phyloP scores from a whole-genome alignment of 495 filamentous ascomycete species.

The Penicillium diatomitis region DNA sequence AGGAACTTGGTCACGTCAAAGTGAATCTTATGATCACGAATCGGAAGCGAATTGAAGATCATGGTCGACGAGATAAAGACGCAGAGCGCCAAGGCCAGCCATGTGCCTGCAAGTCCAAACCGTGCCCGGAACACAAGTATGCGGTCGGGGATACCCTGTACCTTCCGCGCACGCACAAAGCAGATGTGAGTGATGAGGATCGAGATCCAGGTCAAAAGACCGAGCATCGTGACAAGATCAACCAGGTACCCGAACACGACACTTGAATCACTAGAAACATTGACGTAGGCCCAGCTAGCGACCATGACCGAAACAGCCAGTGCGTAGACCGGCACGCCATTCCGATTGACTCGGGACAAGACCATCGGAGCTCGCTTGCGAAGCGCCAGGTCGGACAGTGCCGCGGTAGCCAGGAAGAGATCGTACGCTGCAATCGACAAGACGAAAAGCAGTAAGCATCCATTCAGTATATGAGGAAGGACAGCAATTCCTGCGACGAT shows the following conservation, averaged over 20 bases:
- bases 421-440: conserved; percentile 62
- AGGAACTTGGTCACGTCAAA: conserved; percentile 59
- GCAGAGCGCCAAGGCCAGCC: conserved; percentile 53
- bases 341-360: conserved; percentile 54
- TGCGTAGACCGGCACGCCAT: conserved; percentile 65
- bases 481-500: conserved; percentile 37
- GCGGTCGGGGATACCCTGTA: conserved; percentile 54
- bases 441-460: conserved; percentile 63
- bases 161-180: conserved; percentile 61
- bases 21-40: conserved; percentile 25
- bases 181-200: conserved; percentile 71
- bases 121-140: conserved; percentile 63
- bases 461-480: conserved; percentile 50
- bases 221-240: conserved; percentile 69
- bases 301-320: conserved; percentile 50
- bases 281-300: conserved; percentile 64
- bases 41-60: conserved; percentile 57
- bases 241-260: conserved; percentile 70
- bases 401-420: conserved; percentile 58
- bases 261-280: conserved; percentile 50
- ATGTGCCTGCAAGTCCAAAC: conserved; percentile 58
- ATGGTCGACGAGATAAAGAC: conserved; percentile 63
- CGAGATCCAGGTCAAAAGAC: conserved; percentile 59
- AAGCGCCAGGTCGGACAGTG: conserved; percentile 63
- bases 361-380: conserved; percentile 62